Conservation (phyloP, 164 flowering plant species). For the Cinnamomum micranthum region DNA sequence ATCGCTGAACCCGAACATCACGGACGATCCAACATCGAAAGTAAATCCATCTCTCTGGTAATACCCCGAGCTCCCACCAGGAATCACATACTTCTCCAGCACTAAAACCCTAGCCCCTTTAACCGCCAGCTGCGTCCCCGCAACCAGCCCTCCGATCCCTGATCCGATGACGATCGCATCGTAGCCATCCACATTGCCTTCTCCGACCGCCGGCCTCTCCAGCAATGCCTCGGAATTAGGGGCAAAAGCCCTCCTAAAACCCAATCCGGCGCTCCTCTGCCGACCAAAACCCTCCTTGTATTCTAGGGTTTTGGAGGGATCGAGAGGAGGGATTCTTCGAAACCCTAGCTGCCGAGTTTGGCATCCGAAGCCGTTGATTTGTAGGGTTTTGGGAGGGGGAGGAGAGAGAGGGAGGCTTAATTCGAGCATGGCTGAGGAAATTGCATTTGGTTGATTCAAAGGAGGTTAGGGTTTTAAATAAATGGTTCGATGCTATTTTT, state of each 20-base stretch:
- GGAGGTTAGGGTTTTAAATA: background rate
- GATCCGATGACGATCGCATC: constrained; percentile 99
- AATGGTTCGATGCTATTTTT: background rate
- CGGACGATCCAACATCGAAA: constrained; percentile 98
- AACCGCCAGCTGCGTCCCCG: constrained; percentile 90
- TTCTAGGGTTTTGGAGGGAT: background rate
- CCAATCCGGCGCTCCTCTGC: background rate
- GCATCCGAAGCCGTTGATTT: background rate
- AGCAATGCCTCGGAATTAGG: constrained; percentile 28
- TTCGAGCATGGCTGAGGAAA: constrained; percentile 11
- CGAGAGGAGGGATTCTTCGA: no score
- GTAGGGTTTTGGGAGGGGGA: constrained; percentile 6
- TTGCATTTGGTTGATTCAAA: background rate
- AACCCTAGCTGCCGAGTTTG: background rate
- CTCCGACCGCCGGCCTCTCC: constrained; percentile 30
- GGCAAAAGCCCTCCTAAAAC: background rate
- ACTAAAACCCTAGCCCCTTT: constrained; percentile 92
- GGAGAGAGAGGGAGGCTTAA: constrained; percentile 5
- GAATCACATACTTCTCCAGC: constrained; percentile 95
- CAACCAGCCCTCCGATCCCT: constrained; percentile 95
- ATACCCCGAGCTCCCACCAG: constrained; percentile 97
- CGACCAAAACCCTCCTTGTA: background rate
- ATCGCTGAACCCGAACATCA: constrained; percentile 97
- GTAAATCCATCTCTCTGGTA: constrained; percentile 84
- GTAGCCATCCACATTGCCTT: constrained; percentile 21